Evolutionary conservation across 2,329 filamentous ascomycete genomes (phyloP), one percentile per base, ranked within the genome.

Genomic region (Penicillium sp.): DNA sequence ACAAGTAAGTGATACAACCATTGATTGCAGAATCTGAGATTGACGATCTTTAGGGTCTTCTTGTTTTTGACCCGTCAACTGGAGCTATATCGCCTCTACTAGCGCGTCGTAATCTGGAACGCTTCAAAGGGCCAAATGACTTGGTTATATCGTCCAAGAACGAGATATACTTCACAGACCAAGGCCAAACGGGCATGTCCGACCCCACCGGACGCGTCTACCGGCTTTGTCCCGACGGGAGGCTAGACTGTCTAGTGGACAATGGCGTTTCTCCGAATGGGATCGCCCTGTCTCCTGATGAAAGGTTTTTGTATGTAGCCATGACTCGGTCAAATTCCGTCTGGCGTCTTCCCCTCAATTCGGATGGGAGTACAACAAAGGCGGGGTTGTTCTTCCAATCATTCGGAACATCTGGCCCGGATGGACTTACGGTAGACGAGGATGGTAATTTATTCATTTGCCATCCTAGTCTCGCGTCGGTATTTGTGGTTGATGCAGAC

Each of bases 41-140:
- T 34, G 34, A 44, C 47, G 5, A 16, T 5, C n/a, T 3, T 21
- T 7, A 77, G 75, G 74, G 75, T 0, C 69, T 78, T 9, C 63
- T 78, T 0, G 57, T 60, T 0, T 73, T 76, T 16, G 65, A 76
- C 38, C 74, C 73, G 0, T 54, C 57, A 0, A 68, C 59, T 0
- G 54, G 64, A 1, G 62, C 56, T 2, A 60, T 76, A 8, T 62
- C 59, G 1, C 67, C 70, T 0, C 64, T 70, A 18, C 48, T 77
- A 10, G 69, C 70, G 5, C 62, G 62, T 18, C 63, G 63, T 9
- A 64, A 79, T 40, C 66, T 79, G 0, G 75, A 77, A 43, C 65
- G 75, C 4, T 78, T 79, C 62, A 78, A 78, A 49, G 75, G 76
- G 0, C 71, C 71, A 0, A 79, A 79, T 45, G 75, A 79, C 49